A percentile compares a stretch with the other conserved stretches of the same genome.
Conservation (phyloP, 768 basidiomycete genomes). For the Chalciporus sphaerocephalus region DNA sequence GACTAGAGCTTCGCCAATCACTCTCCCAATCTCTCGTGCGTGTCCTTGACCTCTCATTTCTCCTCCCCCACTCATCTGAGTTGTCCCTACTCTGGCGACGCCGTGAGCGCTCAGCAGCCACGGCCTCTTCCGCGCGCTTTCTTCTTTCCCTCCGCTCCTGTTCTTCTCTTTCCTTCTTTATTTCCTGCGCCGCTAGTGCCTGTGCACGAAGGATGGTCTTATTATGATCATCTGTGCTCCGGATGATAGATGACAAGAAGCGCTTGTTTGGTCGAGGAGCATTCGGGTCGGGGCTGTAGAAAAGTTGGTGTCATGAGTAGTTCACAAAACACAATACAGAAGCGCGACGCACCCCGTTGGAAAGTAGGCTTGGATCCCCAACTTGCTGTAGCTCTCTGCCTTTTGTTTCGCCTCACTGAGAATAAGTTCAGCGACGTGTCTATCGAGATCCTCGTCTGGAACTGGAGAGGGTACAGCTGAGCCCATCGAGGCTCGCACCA, state of each 20-base stretch:
- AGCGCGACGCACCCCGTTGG: slow-evolving; percentile 45
- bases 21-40: slow-evolving; percentile 41
- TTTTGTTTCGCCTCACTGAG: slow-evolving; percentile 91
- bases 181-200: slow-evolving; percentile 65
- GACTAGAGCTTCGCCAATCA: slow-evolving; percentile 45
- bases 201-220: slow-evolving; percentile 74
- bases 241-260: slow-evolving; percentile 80
- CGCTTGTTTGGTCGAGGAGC: slow-evolving; percentile 81
- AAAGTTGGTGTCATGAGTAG: not conserved
- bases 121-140: slow-evolving; percentile 72
- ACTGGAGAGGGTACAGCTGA: slow-evolving; percentile 52
- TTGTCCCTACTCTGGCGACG: slow-evolving; percentile 33
- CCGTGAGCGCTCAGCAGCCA: slow-evolving; percentile 56
- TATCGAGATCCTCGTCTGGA: slow-evolving; percentile 83
- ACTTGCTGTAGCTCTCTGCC: slow-evolving; percentile 70
- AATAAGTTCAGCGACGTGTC: slow-evolving; percentile 87
- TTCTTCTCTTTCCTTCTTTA: slow-evolving; percentile 65
- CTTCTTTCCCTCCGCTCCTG: slow-evolving; percentile 57
- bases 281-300: slow-evolving; percentile 57
- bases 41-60: slow-evolving; percentile 39
- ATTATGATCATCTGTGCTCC: slow-evolving; percentile 95
- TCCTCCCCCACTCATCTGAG: slow-evolving; percentile 31
- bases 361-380: slow-evolving; percentile 78
- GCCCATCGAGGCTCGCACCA: slow-evolving; percentile 78
- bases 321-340: not conserved